These are phyloP conservation scores for Alliaria petiolata DNA, from an alignment of 345 rosid genomes.

Conservation along the genomic window DNA sequence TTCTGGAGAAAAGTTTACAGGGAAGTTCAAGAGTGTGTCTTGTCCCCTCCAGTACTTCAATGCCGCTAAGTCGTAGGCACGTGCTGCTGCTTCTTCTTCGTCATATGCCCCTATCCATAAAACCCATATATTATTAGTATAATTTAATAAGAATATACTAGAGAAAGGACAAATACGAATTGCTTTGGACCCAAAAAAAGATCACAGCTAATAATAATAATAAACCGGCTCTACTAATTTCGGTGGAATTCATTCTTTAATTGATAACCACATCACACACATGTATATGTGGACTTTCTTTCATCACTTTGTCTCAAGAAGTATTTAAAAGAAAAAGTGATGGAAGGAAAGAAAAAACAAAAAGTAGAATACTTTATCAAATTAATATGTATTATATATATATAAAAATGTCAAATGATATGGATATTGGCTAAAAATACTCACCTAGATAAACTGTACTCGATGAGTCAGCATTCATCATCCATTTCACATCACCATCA, in stretches of 20 bases:
- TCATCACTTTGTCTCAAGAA: constrained; percentile 16
- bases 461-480: constrained; percentile 37
- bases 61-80: constrained; percentile 95
- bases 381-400: background rate
- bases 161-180: background rate
- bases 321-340: constrained; percentile 13
- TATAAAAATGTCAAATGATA: background rate
- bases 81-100: constrained; percentile 91
- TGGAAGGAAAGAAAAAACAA: background rate
- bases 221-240: constrained; percentile 15
- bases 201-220: constrained; percentile 22
- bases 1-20: constrained; percentile 43
- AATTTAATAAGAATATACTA: background rate
- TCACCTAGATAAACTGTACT: constrained; percentile 38
- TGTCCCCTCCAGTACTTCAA: constrained; percentile 92
- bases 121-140: background rate
- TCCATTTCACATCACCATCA: constrained; percentile 38
- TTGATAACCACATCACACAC: constrained; percentile 24
- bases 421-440: constrained; percentile 11
- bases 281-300: constrained; percentile 20
- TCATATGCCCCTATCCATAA: constrained; percentile 77
- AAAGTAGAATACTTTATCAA: background rate
- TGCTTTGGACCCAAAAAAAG: constrained; percentile 20
- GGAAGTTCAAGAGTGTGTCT: constrained; percentile 80
- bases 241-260: constrained; percentile 28